Conservation (phyloP, 441 rosid genomes). For the Macaranga tanarius region DNA sequence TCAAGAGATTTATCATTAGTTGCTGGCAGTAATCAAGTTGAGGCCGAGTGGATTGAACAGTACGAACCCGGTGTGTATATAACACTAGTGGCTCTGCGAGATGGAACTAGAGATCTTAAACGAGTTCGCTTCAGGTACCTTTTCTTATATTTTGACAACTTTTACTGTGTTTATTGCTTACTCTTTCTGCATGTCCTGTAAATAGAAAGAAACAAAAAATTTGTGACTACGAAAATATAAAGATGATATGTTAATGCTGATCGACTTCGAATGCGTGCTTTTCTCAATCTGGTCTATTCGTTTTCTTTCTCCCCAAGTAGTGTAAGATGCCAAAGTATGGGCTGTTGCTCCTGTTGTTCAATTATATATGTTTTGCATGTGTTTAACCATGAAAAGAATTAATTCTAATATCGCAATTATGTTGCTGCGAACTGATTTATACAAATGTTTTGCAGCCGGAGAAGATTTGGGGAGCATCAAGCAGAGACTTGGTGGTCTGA, state of each 20-base stretch:
- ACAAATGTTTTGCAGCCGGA: slow-evolving; percentile 57
- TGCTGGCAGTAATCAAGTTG: slow-evolving; percentile 53
- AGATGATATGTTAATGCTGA: background rate
- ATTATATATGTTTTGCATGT: background rate
- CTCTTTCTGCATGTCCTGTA: background rate
- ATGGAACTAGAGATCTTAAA: slow-evolving; percentile 96
- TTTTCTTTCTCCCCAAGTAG: background rate
- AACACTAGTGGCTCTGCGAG: slow-evolving; percentile 76
- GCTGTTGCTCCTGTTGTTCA: background rate
- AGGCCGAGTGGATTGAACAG: slow-evolving; percentile 95
- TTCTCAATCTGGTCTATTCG: background rate
- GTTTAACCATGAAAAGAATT: background rate
- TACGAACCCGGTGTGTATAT: slow-evolving; percentile 96
- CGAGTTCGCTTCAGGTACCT: slow-evolving; percentile 97
- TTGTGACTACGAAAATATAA: background rate
- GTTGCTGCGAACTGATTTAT: slow-evolving; percentile 9
- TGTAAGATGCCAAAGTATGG: background rate
- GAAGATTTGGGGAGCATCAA: slow-evolving; percentile 94
- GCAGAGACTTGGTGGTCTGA: slow-evolving; percentile 99
- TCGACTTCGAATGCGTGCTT: background rate
- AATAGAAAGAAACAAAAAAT: background rate
- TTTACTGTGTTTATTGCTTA: background rate
- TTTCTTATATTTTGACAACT: background rate
- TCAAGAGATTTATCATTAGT: slow-evolving; percentile 51
- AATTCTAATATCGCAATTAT: background rate